Evolutionary conservation across 257 asterid genomes (phyloP).

Genomic region (Solanum arcanum): DNA sequence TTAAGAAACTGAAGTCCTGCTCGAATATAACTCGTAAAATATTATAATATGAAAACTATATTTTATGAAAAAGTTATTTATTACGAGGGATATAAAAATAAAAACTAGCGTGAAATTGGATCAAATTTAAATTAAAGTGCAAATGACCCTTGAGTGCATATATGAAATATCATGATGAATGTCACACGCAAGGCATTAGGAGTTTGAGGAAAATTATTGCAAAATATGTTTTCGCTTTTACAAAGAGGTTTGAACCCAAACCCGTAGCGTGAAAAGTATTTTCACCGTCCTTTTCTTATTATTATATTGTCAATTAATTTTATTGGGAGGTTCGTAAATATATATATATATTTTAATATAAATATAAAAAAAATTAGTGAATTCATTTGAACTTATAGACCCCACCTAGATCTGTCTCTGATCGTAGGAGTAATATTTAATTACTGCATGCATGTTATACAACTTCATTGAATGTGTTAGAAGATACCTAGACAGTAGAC

Average conservation of each 20-base stretch:
- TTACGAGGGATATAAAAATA: background rate
- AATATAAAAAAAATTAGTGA: too few species aligned
- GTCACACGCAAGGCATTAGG: background rate
- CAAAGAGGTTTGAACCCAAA: too few species aligned
- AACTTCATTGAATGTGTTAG: background rate
- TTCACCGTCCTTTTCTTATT: rapidly evolving
- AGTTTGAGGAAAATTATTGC: too few species aligned
- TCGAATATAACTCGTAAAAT: background rate
- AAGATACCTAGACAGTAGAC: background rate
- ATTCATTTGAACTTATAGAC: too few species aligned
- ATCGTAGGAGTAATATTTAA: too few species aligned
- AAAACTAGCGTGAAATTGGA: background rate
- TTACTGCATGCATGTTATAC: too few species aligned
- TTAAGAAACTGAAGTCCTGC: too few species aligned
- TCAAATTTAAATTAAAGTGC: background rate
- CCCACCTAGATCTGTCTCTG: too few species aligned
- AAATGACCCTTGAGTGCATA: background rate
- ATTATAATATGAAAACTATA: background rate
- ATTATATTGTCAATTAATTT: rapidly evolving
- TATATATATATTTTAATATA: too few species aligned
- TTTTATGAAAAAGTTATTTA: background rate
- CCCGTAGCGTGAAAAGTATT: too few species aligned
- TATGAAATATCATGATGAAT: background rate
- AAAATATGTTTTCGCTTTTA: too few species aligned
- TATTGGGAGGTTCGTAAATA: too few species aligned